A percentile compares a stretch with the other conserved stretches of the same genome.
These are phyloP conservation scores for Saccharomyces hybrid DNA, from an alignment of 1,139 yeast species.

Conservation along the genomic window DNA sequence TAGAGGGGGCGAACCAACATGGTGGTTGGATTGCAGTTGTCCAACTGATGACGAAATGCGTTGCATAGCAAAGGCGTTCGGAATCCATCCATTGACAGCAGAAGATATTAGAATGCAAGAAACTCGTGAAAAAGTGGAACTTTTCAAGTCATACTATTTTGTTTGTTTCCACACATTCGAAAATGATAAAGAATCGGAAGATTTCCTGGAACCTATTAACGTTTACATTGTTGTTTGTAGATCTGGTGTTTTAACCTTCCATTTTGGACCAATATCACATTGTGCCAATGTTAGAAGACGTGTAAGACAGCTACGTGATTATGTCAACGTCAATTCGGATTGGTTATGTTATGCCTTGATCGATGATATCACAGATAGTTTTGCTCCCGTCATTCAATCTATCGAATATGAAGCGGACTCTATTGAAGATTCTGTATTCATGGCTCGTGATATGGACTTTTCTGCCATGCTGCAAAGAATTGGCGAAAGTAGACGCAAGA, in stretches of 20 bases:
- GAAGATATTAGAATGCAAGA: slow-evolving; percentile 83
- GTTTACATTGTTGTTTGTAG: slow-evolving; percentile 83
- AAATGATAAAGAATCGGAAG: slow-evolving; percentile 67
- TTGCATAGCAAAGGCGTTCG: slow-evolving; percentile 58
- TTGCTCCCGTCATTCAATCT: slow-evolving; percentile 81
- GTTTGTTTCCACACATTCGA: slow-evolving; percentile 80
- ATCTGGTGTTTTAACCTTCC: slow-evolving; percentile 78
- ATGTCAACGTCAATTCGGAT: slow-evolving; percentile 80
- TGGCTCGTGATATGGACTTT: slow-evolving; percentile 57
- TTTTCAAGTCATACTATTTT: slow-evolving; percentile 66
- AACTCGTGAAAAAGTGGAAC: slow-evolving; percentile 76
- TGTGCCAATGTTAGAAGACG: slow-evolving; percentile 86
- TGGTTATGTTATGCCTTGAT: slow-evolving; percentile 92
- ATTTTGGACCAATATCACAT: slow-evolving; percentile 72
- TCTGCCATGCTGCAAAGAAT: slow-evolving; percentile 68
- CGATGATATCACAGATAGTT: slow-evolving; percentile 90
- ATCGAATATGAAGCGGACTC: slow-evolving; percentile 89
- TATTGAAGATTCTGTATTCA: slow-evolving; percentile 76
- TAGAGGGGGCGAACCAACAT: slow-evolving; percentile 39
- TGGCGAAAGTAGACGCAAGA: slow-evolving; percentile 83
- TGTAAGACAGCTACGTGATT: slow-evolving; percentile 82
- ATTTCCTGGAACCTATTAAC: slow-evolving; percentile 78
- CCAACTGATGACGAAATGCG: slow-evolving; percentile 67
- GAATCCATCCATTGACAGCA: slow-evolving; percentile 78
- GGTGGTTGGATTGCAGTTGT: slow-evolving; percentile 73